Evolutionary conservation across 495 filamentous ascomycete genomes (phyloP).

Genomic region (Cudoniella acicularis): DNA sequence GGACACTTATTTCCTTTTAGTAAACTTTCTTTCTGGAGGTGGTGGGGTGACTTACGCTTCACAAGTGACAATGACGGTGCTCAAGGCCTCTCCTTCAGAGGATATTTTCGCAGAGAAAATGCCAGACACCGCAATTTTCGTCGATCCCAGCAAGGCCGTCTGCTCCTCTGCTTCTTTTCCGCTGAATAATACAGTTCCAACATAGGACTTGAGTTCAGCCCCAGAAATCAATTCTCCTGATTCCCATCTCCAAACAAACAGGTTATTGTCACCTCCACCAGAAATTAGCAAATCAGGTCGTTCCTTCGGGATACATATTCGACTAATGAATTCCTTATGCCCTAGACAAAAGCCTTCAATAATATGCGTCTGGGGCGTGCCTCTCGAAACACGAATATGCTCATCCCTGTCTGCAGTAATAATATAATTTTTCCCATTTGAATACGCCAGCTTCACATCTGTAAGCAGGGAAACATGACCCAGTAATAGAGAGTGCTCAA

Average conservation of each 20-base stretch:
- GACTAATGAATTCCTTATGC: slow-evolving; percentile 76
- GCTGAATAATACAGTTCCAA: slow-evolving; percentile 16
- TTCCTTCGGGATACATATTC: slow-evolving; percentile 58
- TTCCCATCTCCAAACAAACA: slow-evolving; percentile 83
- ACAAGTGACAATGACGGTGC: slow-evolving; percentile 55
- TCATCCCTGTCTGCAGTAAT: slow-evolving; percentile 92
- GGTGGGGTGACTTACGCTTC: slow-evolving; percentile 55
- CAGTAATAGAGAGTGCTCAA: slow-evolving; percentile 71
- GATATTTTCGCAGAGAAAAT: slow-evolving; percentile 35
- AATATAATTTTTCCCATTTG: slow-evolving; percentile 58
- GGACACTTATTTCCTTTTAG: slow-evolving; percentile 46
- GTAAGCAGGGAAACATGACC: slow-evolving; percentile 95
- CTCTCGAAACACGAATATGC: slow-evolving; percentile 89
- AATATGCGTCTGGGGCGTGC: slow-evolving; percentile 75
- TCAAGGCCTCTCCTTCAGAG: slow-evolving; percentile 9
- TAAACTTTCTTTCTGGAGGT: background rate
- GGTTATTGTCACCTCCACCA: slow-evolving; percentile 75
- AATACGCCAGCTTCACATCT: slow-evolving; percentile 54
- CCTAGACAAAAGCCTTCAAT: slow-evolving; percentile 88
- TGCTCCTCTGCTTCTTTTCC: background rate
- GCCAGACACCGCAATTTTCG: slow-evolving; percentile 49
- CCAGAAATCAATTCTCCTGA: slow-evolving; percentile 49
- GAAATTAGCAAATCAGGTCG: slow-evolving; percentile 65
- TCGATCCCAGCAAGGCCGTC: slow-evolving; percentile 18
- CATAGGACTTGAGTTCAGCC: slow-evolving; percentile 42